Base-by-base conservation (phyloP, 768 basidiomycete genomes). In the Leccinellum albellum region DNA sequence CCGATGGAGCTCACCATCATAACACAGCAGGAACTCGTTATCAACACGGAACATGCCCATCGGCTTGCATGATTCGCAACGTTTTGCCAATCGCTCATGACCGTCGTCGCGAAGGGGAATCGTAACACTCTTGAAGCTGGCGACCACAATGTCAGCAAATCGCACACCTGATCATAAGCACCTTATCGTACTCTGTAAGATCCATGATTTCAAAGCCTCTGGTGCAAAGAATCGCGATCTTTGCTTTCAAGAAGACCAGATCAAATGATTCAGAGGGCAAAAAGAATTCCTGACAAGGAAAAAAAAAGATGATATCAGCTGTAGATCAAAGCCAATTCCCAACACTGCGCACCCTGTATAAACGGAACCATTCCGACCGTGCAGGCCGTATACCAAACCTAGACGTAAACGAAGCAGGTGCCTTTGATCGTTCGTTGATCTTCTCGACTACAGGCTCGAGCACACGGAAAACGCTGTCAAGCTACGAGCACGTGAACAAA, bases 181-280 rank as follows among this genome's bases (percentile, higher is more conserved):
- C 17, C 15, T 44, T 8, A 23, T 71, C 90, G 46, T 76, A 96
- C 91, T 95, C 91, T 23, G 86, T 85, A 42, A 98, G 80, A 64
- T 98, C 93, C 90, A 98, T 98, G 65, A 98, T 96, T 72, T 98
- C 95, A 65, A 98, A 98, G 40, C 95, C 94, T 67, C 91, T 92
- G 0, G 90, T 86, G 64, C 95, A 95, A 28, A 97, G 81, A 55
- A 99, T 90, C 4, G 91, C 94, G 60, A 99, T 89, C 74, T 89
- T 91, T 9, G 90, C 89, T 70, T 95, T 94, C 55, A 98, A 77
- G 81, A 98, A 98, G 59, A 94, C 86, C 44, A 98, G 78, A 67
- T 93, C 90, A 61, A 85, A 92, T 0, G 94, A 88, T 68, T 97
- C 94, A 0, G 90, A 93, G 2, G 91, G 93, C 50, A 96, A 73